Evolutionary conservation across 495 filamentous ascomycete genomes (phyloP), one percentile per base, ranked within the genome.

Genomic region (Geopyxis carbonaria): DNA sequence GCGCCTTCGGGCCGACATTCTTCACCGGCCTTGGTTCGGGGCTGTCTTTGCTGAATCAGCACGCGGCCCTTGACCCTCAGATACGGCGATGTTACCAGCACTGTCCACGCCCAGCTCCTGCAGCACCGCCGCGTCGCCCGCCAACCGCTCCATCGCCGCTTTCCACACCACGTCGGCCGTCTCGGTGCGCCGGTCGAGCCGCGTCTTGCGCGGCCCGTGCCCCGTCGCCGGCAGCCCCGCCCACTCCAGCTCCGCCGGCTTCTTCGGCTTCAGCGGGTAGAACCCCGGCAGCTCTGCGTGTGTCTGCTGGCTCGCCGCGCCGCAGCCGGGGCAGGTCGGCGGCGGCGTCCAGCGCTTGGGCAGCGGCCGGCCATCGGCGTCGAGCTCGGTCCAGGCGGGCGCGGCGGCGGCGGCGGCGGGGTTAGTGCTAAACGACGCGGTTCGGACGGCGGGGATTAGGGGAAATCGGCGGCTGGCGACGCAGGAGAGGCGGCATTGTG

Each of bases 301-400:
- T 2, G 72, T 46, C 0, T 67, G 78, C 51, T 95, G 89, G 34
- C 77, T 69, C 41, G 77, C 69, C 22, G 87, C 91, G 32, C 89
- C 89, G 56, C 89, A 99, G 38, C 89, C 89, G 15, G 79, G 73
- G 55, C 89, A 99, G 48, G 68, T 65, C 3, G 54, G 44, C 1
- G 80, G 79, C 22, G 36, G 36, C 6, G 11, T 39, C 34, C 34
- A 37, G 5, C 6, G 14, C n/a, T n/a, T n/a, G n/a, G n/a, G n/a
- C n/a, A n/a, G n/a, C n/a, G n/a, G n/a, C n/a, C n/a, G n/a, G n/a
- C n/a, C n/a, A n/a, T n/a, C n/a, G n/a, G n/a, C n/a, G n/a, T n/a
- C n/a, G n/a, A n/a, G n/a, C n/a, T n/a, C n/a, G n/a, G n/a, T n/a
- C n/a, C n/a, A n/a, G n/a, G n/a, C n/a, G n/a, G n/a, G n/a, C n/a